phyloP scores from a whole-genome alignment of 257 asterid species.

The Gentiana macrophylla region DNA sequence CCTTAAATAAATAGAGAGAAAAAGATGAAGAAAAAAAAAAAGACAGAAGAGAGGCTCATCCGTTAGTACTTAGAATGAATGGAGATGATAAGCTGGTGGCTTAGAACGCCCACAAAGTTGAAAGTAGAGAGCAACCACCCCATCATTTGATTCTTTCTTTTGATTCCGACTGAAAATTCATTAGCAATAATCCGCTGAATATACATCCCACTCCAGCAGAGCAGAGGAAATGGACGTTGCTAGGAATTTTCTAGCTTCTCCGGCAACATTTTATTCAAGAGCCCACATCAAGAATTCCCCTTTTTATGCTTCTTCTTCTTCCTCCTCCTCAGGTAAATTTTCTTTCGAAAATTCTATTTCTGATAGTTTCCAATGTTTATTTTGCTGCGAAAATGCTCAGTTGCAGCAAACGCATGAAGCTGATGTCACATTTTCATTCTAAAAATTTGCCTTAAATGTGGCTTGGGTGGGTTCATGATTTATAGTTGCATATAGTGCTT shows the following conservation, averaged over 20 bases:
- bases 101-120: background rate
- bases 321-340: conserved; percentile 38
- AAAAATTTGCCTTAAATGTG: background rate
- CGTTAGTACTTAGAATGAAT: background rate
- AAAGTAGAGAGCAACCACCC: background rate
- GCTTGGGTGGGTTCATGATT: background rate
- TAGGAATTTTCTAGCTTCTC: conserved; percentile 51
- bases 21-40: too few species aligned
- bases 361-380: too few species aligned
- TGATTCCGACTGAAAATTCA: background rate
- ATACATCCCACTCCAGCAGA: background rate
- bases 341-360: background rate
- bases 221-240: conserved; percentile 51
- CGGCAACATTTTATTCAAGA: conserved; percentile 47
- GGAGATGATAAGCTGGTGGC: conserved; percentile 2
- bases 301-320: conserved; percentile 24
- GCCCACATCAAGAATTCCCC: conserved; percentile 36
- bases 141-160: too few species aligned
- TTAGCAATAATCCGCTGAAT: background rate
- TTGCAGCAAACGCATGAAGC: too few species aligned
- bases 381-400: too few species aligned
- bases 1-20: too few species aligned
- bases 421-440: too few species aligned
- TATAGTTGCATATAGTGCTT: too few species aligned
- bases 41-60: background rate